These are phyloP conservation scores for Penicillium chermesinum DNA, from an alignment of 495 filamentous ascomycete species.

Conservation along the genomic window DNA sequence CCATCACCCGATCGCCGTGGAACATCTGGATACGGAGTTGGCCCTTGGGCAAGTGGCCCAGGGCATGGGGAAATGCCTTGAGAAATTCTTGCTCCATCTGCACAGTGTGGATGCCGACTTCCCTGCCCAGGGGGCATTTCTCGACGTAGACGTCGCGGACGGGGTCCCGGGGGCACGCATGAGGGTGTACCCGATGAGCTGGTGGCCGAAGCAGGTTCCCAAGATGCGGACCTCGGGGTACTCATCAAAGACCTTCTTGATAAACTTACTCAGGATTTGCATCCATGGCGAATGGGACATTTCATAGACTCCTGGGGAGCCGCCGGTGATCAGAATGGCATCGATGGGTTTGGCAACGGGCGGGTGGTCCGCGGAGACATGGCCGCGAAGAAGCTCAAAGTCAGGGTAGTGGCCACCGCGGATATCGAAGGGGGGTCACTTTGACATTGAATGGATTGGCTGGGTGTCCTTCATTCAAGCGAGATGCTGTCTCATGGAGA, in stretches of 20 bases:
- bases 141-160: conserved; percentile 24
- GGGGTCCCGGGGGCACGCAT: conserved; percentile 19
- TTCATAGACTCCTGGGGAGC: conserved; percentile 27
- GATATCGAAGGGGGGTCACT: conserved; percentile 30
- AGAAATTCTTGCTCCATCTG: conserved; percentile 21
- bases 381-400: conserved; percentile 18
- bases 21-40: conserved; percentile 32
- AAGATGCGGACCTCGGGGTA: conserved; percentile 35
- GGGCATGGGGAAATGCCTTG: conserved; percentile 15
- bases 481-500: conserved; percentile 25
- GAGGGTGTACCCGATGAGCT: conserved; percentile 33
- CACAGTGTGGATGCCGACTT: conserved; percentile 31
- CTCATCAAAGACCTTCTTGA: conserved; percentile 27
- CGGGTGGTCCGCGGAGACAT: conserved; percentile 2
- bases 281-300: conserved; percentile 28
- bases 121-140: conserved; percentile 28
- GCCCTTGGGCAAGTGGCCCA: conserved; percentile 11
- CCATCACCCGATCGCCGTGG: conserved; percentile 35
- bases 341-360: conserved; percentile 22
- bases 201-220: conserved; percentile 40
- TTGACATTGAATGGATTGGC: conserved; percentile 19
- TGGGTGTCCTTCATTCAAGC: conserved; percentile 17
- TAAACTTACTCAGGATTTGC: conserved; percentile 20
- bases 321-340: conserved; percentile 32
- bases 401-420: conserved; percentile 28